phyloP scores from a whole-genome alignment of 495 filamentous ascomycete species.

The Lasiosphaeriaceae sp. region DNA sequence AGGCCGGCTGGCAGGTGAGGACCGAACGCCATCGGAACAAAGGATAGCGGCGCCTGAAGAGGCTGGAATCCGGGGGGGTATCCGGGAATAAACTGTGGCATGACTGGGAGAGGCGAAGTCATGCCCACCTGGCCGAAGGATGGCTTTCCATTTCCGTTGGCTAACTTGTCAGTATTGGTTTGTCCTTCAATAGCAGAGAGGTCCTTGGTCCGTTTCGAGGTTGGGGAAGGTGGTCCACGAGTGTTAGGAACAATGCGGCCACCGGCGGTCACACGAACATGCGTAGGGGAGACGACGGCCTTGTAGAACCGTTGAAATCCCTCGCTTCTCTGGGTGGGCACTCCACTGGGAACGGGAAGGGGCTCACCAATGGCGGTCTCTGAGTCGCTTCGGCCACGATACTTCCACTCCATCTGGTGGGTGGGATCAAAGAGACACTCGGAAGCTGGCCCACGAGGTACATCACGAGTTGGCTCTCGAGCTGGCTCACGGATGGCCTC shows the following conservation, averaged over 20 bases:
- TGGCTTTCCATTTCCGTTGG: constrained; percentile 18
- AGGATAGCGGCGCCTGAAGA: constrained; percentile 24
- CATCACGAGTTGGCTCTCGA: constrained; percentile 1
- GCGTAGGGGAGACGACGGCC: constrained; percentile 51
- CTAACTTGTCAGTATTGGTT: constrained; percentile 10
- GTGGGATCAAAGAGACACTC: constrained; percentile 2
- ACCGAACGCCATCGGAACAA: constrained; percentile 29
- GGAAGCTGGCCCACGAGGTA: background rate
- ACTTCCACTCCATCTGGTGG: constrained; percentile 33
- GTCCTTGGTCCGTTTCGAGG: constrained; percentile 39
- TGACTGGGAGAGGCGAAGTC: constrained; percentile 14
- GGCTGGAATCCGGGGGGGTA: constrained; percentile 27
- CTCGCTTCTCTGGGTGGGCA: constrained; percentile 44
- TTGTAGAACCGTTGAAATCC: constrained; percentile 55
- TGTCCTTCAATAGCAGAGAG: constrained; percentile 16
- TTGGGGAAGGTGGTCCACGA: constrained; percentile 42
- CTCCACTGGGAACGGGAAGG: constrained; percentile 41
- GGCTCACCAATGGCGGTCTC: constrained; percentile 36
- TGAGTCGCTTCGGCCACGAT: constrained; percentile 36
- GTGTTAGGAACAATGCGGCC: constrained; percentile 55
- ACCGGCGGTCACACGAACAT: constrained; percentile 53
- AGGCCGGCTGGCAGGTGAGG: constrained; percentile 21
- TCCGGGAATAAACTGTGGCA: constrained; percentile 22
- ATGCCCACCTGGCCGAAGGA: constrained; percentile 7
- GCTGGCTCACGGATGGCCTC: constrained; percentile 5